These are phyloP conservation scores for Fusarium illudens DNA, from an alignment of 2,329 filamentous ascomycete species.

Conservation along the genomic window DNA sequence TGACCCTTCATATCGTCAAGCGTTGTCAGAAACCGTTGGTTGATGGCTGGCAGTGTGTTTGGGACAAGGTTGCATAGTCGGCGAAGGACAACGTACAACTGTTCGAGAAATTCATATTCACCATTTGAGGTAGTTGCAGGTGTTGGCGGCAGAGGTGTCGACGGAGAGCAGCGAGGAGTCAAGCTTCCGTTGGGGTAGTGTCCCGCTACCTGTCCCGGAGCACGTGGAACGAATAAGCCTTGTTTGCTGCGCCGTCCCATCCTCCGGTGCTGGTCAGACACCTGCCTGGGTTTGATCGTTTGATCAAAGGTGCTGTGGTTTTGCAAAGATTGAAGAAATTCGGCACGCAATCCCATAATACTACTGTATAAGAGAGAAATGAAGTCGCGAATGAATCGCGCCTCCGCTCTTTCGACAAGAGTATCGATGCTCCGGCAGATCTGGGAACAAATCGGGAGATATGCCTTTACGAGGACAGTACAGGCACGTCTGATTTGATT, in stretches of 20 bases:
- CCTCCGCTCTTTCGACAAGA: not conserved
- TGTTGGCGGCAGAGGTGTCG: not conserved
- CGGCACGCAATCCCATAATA: not conserved
- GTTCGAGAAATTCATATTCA: not conserved
- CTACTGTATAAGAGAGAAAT: not conserved
- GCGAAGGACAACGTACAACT: not conserved
- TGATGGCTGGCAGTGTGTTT: not conserved
- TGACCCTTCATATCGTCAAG: not conserved
- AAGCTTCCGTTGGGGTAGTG: not conserved
- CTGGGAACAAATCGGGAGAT: not conserved
- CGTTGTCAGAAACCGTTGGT: not conserved
- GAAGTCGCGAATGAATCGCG: not conserved
- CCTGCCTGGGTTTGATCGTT: not conserved
- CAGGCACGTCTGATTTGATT: not conserved
- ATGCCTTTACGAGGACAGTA: not conserved
- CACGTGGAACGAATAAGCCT: not conserved
- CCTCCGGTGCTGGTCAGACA: not conserved
- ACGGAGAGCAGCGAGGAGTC: not conserved
- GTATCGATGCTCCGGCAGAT: not conserved
- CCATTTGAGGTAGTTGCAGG: not conserved
- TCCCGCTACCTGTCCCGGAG: not conserved
- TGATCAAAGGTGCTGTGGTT: not conserved
- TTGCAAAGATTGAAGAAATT: not conserved
- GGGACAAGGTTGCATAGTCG: not conserved
- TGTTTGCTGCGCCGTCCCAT: not conserved